Evolutionary conservation across 2,329 filamentous ascomycete species (phyloP).

Genomic region (Penicillium sp.): DNA sequence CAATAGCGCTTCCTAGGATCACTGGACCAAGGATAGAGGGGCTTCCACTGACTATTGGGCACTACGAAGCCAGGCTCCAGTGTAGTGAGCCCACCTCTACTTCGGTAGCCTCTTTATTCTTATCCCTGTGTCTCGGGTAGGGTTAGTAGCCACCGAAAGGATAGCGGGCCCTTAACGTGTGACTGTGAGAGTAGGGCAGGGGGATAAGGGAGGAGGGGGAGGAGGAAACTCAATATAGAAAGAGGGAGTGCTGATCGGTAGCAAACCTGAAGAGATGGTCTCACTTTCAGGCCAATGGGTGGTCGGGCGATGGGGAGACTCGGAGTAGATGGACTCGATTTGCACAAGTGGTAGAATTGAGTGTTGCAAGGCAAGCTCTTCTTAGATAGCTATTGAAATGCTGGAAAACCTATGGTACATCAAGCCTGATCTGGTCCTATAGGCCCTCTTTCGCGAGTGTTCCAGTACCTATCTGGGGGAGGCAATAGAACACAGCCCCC

Average conservation of each 20-base stretch:
- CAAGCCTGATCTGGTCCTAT: not conserved
- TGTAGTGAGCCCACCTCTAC: not conserved
- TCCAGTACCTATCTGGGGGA: too few relatives aligned
- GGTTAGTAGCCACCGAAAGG: not conserved
- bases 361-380: not conserved
- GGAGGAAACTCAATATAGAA: not conserved
- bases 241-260: not conserved
- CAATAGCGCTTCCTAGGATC: not conserved
- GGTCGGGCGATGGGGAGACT: not conserved
- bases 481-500: not conserved
- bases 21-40: not conserved
- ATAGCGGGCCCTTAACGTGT: not conserved
- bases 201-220: not conserved
- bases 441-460: not conserved
- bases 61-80: not conserved
- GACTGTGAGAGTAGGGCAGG: not conserved
- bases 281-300: not conserved
- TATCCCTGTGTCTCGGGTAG: not conserved
- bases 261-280: not conserved
- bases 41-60: not conserved
- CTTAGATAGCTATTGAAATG: not conserved
- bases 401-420: not conserved
- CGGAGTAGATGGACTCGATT: not conserved
- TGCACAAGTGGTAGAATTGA: not conserved
- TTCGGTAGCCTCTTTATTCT: not conserved